These are phyloP conservation scores for Exophiala alcalophila DNA, from an alignment of 2,329 filamentous ascomycete genomes.

Conservation along the genomic window DNA sequence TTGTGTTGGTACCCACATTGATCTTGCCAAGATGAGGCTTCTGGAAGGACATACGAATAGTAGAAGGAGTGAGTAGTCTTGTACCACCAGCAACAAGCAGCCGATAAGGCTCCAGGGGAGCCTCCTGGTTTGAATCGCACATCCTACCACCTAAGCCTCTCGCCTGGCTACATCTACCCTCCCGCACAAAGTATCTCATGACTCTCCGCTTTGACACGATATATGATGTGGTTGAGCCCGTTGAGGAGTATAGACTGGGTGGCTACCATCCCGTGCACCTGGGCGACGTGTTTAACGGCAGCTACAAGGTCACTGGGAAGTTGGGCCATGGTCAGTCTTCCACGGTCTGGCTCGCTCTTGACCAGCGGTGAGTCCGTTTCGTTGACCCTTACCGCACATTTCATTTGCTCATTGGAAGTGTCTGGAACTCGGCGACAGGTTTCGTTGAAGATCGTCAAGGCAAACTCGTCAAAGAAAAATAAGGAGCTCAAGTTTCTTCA, in stretches of 20 bases:
- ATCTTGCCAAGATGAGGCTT: no score
- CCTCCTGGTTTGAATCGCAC: no score
- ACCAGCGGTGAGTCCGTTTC: constrained; percentile 37
- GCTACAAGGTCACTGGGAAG: constrained; percentile 43
- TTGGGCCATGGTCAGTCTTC: constrained; percentile 43
- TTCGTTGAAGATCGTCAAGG: constrained; percentile 9
- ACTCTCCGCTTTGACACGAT: constrained; percentile 1
- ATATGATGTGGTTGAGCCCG: constrained; percentile 33
- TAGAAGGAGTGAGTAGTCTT: no score
- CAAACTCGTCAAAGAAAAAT: not conserved
- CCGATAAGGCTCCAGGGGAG: no score
- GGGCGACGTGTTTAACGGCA: constrained; percentile 30
- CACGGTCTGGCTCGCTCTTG: constrained; percentile 43
- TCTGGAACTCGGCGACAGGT: constrained; percentile 1
- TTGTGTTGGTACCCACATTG: no score
- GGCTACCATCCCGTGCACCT: constrained; percentile 38
- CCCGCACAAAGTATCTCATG: no score
- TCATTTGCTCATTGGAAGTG: not conserved
- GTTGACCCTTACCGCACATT: not conserved
- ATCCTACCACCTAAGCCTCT: not conserved
- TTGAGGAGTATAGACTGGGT: constrained; percentile 34
- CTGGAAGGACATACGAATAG: no score
- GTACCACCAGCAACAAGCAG: no score
- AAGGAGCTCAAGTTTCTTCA: constrained; percentile 1
- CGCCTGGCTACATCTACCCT: not conserved